phyloP scores from a whole-genome alignment of 2,329 filamentous ascomycete species.

The Ophiocordyceps camponoti-saundersi region DNA sequence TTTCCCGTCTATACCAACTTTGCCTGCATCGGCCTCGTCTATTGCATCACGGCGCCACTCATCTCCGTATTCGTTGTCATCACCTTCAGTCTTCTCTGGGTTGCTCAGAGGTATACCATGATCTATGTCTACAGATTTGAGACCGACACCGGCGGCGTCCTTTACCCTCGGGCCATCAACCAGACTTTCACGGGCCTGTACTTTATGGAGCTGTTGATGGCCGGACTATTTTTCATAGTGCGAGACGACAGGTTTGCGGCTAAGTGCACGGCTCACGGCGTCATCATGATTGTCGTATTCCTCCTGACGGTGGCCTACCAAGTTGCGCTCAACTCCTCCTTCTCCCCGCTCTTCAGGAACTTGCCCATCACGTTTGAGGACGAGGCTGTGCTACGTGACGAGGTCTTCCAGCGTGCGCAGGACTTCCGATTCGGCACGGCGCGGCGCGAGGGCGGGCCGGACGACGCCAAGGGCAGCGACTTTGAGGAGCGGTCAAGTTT shows the following conservation, averaged over 20 bases:
- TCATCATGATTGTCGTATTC: slow-evolving; percentile 65
- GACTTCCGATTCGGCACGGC: slow-evolving; percentile 48
- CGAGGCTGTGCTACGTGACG: slow-evolving; percentile 78
- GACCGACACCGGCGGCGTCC: slow-evolving; percentile 77
- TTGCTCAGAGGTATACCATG: slow-evolving; percentile 93
- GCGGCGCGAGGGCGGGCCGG: slow-evolving; percentile 23
- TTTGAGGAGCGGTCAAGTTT: slow-evolving; percentile 20
- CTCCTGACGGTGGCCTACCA: slow-evolving; percentile 64
- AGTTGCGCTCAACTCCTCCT: slow-evolving; percentile 62
- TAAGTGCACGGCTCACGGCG: slow-evolving; percentile 58
- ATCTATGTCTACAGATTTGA: slow-evolving; percentile 85
- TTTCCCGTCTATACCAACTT: slow-evolving; percentile 97
- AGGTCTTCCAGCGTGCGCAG: slow-evolving; percentile 71
- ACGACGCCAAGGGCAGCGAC: slow-evolving; percentile 13
- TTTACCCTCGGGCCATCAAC: slow-evolving; percentile 87
- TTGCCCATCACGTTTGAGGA: slow-evolving; percentile 92
- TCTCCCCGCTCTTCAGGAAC: slow-evolving; percentile 72
- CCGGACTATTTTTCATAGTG: slow-evolving; percentile 78
- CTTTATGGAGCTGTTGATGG: slow-evolving; percentile 79
- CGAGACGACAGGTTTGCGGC: slow-evolving; percentile 33
- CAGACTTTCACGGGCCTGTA: slow-evolving; percentile 92
- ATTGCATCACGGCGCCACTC: slow-evolving; percentile 73
- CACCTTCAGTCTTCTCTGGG: slow-evolving; percentile 81
- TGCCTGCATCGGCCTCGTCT: slow-evolving; percentile 80
- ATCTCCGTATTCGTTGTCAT: slow-evolving; percentile 89